Percentiles rank a stretch among this genome's conserved stretches.
Evolutionary conservation across 768 basidiomycete genomes (phyloP).

Genomic region (Amanita polypyramis): DNA sequence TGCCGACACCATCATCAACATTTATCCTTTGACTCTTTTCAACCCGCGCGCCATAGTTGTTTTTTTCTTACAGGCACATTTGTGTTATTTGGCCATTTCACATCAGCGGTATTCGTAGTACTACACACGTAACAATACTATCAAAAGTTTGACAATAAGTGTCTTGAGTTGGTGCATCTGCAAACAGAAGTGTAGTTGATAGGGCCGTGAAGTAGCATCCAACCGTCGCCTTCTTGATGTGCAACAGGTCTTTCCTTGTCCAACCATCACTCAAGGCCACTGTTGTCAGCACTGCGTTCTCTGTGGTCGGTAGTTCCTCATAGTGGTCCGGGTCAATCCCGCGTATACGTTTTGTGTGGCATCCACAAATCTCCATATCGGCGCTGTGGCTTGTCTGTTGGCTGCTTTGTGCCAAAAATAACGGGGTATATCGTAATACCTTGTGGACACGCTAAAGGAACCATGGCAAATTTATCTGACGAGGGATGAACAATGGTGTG

Average conservation of each 20-base stretch:
- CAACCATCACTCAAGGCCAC: conserved; percentile 86
- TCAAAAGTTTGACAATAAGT: conserved; percentile 3
- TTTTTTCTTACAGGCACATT: conserved; percentile 9
- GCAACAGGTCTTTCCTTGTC: conserved; percentile 84
- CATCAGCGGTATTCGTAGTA: conserved; percentile 9
- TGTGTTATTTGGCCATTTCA: conserved; percentile 4
- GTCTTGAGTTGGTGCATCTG: neutral
- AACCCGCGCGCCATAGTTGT: conserved; percentile 9
- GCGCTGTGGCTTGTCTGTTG: conserved; percentile 85
- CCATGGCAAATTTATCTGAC: too few species aligned
- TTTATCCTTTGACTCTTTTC: conserved; percentile 25
- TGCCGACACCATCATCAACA: conserved; percentile 22
- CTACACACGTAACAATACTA: conserved; percentile 4
- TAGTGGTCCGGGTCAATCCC: conserved; percentile 47
- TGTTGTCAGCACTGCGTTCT: conserved; percentile 79
- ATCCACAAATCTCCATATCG: conserved; percentile 90
- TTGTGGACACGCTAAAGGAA: conserved; percentile 63
- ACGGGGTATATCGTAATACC: conserved; percentile 7
- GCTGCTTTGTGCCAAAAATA: conserved; percentile 80
- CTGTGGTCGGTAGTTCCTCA: conserved; percentile 83
- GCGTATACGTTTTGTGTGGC: conserved; percentile 74
- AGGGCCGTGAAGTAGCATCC: conserved; percentile 33
- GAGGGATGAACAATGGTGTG: too few species aligned
- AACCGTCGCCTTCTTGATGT: conserved; percentile 55
- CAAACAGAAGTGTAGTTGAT: neutral